These are phyloP conservation scores for Hypoxylon sp. DNA, from an alignment of 2,329 filamentous ascomycete genomes.

Conservation along the genomic window DNA sequence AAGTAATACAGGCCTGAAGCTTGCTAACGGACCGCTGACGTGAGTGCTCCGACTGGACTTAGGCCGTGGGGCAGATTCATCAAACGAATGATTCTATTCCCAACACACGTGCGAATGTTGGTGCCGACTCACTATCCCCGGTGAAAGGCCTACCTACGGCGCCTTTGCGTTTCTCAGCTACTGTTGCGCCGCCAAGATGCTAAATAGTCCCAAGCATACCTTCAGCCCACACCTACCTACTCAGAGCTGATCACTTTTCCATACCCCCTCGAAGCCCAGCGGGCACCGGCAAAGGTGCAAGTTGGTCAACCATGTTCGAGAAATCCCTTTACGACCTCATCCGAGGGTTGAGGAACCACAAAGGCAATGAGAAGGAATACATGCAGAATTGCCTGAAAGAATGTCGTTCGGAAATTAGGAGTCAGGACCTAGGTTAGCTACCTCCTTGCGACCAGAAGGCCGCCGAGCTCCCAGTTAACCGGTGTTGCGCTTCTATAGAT, in stretches of 20 bases:
- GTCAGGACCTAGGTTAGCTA: constrained; percentile 86
- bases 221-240: constrained; percentile 26
- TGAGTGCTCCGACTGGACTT: constrained; percentile 7
- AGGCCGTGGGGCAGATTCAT: constrained; percentile 21
- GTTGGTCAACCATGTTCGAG: constrained; percentile 72
- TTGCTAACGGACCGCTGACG: constrained; percentile 28
- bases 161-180: constrained; percentile 11
- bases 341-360: constrained; percentile 92
- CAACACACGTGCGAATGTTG: constrained; percentile 1
- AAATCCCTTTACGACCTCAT: constrained; percentile 99
- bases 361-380: constrained; percentile 94
- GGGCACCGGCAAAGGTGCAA: constrained; percentile 44
- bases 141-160: constrained; percentile 18
- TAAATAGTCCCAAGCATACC: constrained; percentile 22
- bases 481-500: constrained; percentile 63
- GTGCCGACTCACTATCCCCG: constrained; percentile 21
- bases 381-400: constrained; percentile 94
- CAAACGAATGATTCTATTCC: not conserved
- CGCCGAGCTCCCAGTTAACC: constrained; percentile 28
- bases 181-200: constrained; percentile 35
- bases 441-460: constrained; percentile 14
- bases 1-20: not conserved
- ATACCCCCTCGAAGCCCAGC: constrained; percentile 18
- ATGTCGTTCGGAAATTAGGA: constrained; percentile 92
- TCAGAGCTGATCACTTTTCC: constrained; percentile 38